Evolutionary conservation across 106 monocot genomes (phyloP), one percentile per base, ranked within the genome.

Genomic region (Dactylorhiza incarnata): DNA sequence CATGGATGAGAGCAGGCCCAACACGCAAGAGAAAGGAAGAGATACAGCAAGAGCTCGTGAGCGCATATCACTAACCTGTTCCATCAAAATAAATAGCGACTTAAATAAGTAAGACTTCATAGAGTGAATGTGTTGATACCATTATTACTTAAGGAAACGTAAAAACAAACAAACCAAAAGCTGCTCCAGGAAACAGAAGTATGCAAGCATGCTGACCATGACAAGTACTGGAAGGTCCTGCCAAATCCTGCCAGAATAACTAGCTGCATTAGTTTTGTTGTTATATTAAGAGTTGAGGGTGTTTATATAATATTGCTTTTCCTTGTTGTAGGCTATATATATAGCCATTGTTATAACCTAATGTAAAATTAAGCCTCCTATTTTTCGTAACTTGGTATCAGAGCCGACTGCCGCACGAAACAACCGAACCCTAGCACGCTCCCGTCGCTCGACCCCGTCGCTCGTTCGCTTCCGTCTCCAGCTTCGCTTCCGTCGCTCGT

Each of bases 101-200:
- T 19, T 66, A 17, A 9, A 70, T 24, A 61, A 63, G 65, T 65
- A 29, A 65, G 19, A 29, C 58, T 65, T 37, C 2, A 26, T 79
- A 55, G 15, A 1, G 9, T 44, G 68, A 52, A 25, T 25, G 13
- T 3, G 7, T 48, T 49, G 3, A 76, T 75, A 11, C 65, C 12
- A 45, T 16, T 49, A 45, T n/a, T 68, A 25, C 26, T 65, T 19
- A 1, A 10, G 26, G 29, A 15, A 68, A 45, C 17, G n/a, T 12
- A 66, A 25, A 49, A 68, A 47, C n/a, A 48, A 76, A 74, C 68
- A 80, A 72, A 99, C 99, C 79, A 99, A 81, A 83, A 99, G 88
- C 80, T 99, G 99, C 82, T 99, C 99, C 85, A 99, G 83, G 81
- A 99, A 99, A 83, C 94, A 99, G 82, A 99, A 99, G 78, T 99